Evolutionary conservation across 176 grass and related monocot species (phyloP).

Genomic region (Aegilops bicornis): DNA sequence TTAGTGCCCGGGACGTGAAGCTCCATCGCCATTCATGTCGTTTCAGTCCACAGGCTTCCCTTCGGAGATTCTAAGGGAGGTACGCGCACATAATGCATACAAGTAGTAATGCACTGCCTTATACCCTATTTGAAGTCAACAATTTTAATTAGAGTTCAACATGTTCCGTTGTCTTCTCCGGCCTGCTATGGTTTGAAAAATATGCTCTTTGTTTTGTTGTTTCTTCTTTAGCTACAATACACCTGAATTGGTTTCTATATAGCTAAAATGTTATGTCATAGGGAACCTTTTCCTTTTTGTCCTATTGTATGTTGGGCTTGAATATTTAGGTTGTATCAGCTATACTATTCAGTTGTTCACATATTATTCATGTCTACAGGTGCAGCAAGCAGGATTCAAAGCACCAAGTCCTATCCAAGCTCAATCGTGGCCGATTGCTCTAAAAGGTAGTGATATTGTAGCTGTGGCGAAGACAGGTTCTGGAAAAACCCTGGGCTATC

Average conservation of each 20-base stretch:
- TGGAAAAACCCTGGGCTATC: slow-evolving; percentile 94
- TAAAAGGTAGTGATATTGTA: slow-evolving; percentile 74
- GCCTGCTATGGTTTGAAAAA: slow-evolving; percentile 16
- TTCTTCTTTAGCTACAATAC: neutral
- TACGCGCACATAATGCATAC: slow-evolving; percentile 19
- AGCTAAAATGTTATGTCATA: slow-evolving; percentile 2
- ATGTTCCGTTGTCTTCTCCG: slow-evolving; percentile 45
- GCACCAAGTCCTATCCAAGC: slow-evolving; percentile 86
- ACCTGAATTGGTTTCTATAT: neutral
- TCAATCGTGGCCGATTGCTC: slow-evolving; percentile 92
- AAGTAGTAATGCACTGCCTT: neutral
- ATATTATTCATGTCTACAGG: slow-evolving; percentile 33
- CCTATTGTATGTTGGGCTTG: neutral
- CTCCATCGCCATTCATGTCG: slow-evolving; percentile 60
- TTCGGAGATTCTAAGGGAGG: slow-evolving; percentile 75
- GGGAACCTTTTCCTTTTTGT: neutral
- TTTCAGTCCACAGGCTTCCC: slow-evolving; percentile 78
- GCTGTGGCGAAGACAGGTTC: slow-evolving; percentile 94
- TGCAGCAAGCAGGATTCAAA: slow-evolving; percentile 70
- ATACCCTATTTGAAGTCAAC: slow-evolving; percentile 31
- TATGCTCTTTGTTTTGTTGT: neutral
- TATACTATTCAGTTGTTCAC: neutral
- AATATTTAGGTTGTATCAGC: neutral
- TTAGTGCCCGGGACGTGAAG: slow-evolving; percentile 57
- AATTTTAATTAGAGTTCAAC: slow-evolving; percentile 27